phyloP scores from a whole-genome alignment of 805 yeast genomes.

The Ogataea nitratoaversa region DNA sequence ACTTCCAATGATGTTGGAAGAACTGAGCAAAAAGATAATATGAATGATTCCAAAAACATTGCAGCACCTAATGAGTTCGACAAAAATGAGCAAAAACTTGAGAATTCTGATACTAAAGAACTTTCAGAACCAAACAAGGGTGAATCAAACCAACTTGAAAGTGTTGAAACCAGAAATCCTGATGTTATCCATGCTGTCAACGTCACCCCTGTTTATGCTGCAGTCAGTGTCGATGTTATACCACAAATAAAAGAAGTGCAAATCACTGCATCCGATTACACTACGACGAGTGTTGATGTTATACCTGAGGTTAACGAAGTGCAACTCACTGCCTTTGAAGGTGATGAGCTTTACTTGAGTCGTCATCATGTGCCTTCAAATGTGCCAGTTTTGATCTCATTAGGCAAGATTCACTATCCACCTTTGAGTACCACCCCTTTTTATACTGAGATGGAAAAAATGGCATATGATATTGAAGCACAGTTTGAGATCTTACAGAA shows the following conservation, averaged over 20 bases:
- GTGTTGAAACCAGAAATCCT: too few species aligned
- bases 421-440: constrained; percentile 12
- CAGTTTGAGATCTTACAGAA: constrained; percentile 22
- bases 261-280: background rate
- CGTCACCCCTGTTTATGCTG: too few species aligned
- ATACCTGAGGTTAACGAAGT: constrained; percentile 3
- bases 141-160: too few species aligned
- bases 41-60: too few species aligned
- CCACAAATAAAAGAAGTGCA: too few species aligned
- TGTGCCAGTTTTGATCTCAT: constrained; percentile 22
- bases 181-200: too few species aligned
- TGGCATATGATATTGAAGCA: constrained; percentile 28
- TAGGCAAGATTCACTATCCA: constrained; percentile 23
- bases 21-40: background rate
- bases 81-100: background rate
- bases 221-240: too few species aligned
- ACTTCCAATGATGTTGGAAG: background rate
- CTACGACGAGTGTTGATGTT: constrained; percentile 1
- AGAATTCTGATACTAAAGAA: too few species aligned
- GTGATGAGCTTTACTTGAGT: constrained; percentile 26
- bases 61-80: too few species aligned
- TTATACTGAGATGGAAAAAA: constrained; percentile 23
- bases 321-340: constrained; percentile 15
- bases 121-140: too few species aligned
- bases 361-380: constrained; percentile 15